Evolutionary conservation across 805 yeast genomes (phyloP), one percentile per base, ranked within the genome.

Genomic region (Spencermartinsiella europaea): DNA sequence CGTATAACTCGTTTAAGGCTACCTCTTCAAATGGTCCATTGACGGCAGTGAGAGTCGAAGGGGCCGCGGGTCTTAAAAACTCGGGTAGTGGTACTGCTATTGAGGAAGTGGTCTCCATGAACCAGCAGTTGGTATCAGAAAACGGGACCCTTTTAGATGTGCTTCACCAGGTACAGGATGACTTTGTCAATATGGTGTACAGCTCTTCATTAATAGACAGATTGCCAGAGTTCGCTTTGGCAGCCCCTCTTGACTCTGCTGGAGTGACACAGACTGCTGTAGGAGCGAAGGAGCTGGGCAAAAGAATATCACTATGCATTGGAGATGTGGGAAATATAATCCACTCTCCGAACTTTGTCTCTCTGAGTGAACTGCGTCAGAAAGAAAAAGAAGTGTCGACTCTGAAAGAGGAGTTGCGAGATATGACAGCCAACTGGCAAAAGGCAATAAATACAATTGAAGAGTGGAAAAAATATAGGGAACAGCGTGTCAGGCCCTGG

Each of bases 381-480:
- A 52, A 42, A 40, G 58, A 57, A 33, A 46, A 41, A n/a, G 46
- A 49, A 21, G 44, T 56, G 5, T 44, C 41, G 17, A 33, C 27
- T 2, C 51, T 57, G 25, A 34, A 47, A 31, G 49, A 38, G 2
- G 55, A 56, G 48, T 45, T 57, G 17, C 35, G 42, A 10, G 56
- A 53, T 34, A 35, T 51, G 16, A 53, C 54, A 10, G 51, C 37
- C 7, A 54, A 56, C 35, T 57, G 61, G 61, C 49, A 57, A 25
- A 41, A 44, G 22, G 59, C 60, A 1, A 40, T 57, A 27, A 41
- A 56, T 25, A 57, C 59, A 1, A 56, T 57, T 57, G 59, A 57
- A 21, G 55, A 57, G 21, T 57, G 61, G 61, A 56, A 52, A 20
- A 39, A 46, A 4, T 57, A 57, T 21, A 34, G 53, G 19, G 54